Percentiles rank a stretch among this genome's conserved stretches.
phyloP scores from a whole-genome alignment of 2,329 filamentous ascomycete genomes.

The Colletotrichum brevisporum region DNA sequence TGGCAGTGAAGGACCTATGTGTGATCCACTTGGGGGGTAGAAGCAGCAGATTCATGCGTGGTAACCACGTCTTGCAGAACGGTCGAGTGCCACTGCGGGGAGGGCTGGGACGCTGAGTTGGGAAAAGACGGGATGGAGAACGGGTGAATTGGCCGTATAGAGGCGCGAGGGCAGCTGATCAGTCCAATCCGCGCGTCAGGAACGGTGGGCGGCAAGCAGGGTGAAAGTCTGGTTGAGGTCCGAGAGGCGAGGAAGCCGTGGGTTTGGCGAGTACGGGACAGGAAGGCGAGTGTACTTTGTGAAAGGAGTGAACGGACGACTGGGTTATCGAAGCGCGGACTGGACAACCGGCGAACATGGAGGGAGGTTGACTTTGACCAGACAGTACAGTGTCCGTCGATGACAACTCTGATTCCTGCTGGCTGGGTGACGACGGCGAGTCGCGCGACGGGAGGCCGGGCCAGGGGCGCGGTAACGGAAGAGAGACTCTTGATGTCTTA shows the following conservation, averaged over 20 bases:
- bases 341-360: conserved; percentile 28
- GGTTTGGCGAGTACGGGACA: conserved; percentile 23
- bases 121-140: conserved; percentile 10
- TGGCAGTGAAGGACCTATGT: conserved; percentile 39
- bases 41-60: conserved; percentile 41
- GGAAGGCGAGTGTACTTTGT: no score
- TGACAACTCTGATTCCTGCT: conserved; percentile 21
- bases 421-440: conserved; percentile 22
- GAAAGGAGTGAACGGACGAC: conserved; percentile 18
- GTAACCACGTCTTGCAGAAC: conserved; percentile 33
- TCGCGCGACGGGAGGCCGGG: conserved; percentile 18
- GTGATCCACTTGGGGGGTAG: conserved; percentile 39
- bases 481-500: conserved; percentile 8
- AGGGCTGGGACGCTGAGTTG: neutral
- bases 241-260: conserved; percentile 18
- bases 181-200: conserved; percentile 6
- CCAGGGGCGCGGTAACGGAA: conserved; percentile 17
- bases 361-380: conserved; percentile 32
- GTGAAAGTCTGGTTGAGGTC: conserved; percentile 27
- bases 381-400: conserved; percentile 29
- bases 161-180: conserved; percentile 27
- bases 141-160: conserved; percentile 14
- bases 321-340: conserved; percentile 26
- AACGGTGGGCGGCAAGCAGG: conserved; percentile 9
- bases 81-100: conserved; percentile 22